phyloP scores from a whole-genome alignment of 108 stramenopile species.

The Schizochytrium sp. region DNA sequence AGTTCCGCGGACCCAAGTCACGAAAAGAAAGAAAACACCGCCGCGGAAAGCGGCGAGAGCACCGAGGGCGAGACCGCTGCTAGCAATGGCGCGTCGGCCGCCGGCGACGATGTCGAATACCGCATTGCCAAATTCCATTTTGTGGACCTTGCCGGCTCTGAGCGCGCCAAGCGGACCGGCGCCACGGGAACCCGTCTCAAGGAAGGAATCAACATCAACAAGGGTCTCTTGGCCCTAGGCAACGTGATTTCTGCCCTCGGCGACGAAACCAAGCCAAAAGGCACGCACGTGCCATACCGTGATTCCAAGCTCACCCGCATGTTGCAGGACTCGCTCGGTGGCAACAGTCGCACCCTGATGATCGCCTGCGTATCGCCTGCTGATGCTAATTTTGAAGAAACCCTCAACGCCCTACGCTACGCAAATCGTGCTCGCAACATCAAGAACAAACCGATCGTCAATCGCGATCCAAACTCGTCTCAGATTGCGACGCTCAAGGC shows the following conservation, averaged over 20 bases:
- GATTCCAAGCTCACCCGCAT: slow-evolving; percentile 56
- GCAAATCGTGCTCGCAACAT: slow-evolving; percentile 46
- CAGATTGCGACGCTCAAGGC: slow-evolving; percentile 16
- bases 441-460: slow-evolving; percentile 34
- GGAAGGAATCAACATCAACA: slow-evolving; percentile 83
- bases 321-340: slow-evolving; percentile 53
- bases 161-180: slow-evolving; percentile 87
- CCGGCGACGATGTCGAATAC: slow-evolving; percentile 40
- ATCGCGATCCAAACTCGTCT: slow-evolving; percentile 27
- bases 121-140: slow-evolving; percentile 49
- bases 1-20: background rate
- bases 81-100: slow-evolving; percentile 21
- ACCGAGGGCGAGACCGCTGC: slow-evolving; percentile 16
- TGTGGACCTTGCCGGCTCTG: slow-evolving; percentile 57
- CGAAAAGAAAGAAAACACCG: background rate
- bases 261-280: slow-evolving; percentile 51
- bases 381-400: slow-evolving; percentile 44
- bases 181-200: slow-evolving; percentile 66
- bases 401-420: slow-evolving; percentile 52
- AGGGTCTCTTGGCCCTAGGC: slow-evolving; percentile 87
- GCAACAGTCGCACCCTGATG: slow-evolving; percentile 52
- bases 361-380: slow-evolving; percentile 54
- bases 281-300: slow-evolving; percentile 46
- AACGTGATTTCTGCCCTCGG: slow-evolving; percentile 96
- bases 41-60: background rate